Conservation (phyloP, 805 yeast species). For the Teunomyces tritomae region DNA sequence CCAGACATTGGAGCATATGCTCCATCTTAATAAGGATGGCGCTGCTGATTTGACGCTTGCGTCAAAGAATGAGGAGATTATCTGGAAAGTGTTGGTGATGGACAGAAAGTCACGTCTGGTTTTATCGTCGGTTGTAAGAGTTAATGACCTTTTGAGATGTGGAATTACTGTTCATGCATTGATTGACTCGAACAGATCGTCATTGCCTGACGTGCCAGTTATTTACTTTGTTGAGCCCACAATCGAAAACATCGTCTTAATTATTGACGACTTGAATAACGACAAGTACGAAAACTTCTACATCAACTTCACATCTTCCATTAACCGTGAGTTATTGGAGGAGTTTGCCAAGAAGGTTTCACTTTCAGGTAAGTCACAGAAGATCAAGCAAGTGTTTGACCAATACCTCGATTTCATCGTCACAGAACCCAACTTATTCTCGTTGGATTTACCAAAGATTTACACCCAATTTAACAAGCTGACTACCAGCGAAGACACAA, state of each 20-base stretch:
- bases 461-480: slow-evolving; percentile 73
- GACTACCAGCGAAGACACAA: slow-evolving; percentile 67
- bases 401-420: slow-evolving; percentile 91
- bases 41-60: slow-evolving; percentile 54
- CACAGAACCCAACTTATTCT: slow-evolving; percentile 87
- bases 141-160: slow-evolving; percentile 82
- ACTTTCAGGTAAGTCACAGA: slow-evolving; percentile 61
- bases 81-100: slow-evolving; percentile 89
- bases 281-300: slow-evolving; percentile 79
- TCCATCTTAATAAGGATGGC: slow-evolving; percentile 70
- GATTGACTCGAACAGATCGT: slow-evolving; percentile 68
- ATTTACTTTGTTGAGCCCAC: slow-evolving; percentile 91
- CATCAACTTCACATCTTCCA: slow-evolving; percentile 81
- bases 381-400: slow-evolving; percentile 86
- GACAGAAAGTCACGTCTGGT: slow-evolving; percentile 81
- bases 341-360: slow-evolving; percentile 85
- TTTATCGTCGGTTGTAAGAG: slow-evolving; percentile 87
- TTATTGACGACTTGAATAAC: slow-evolving; percentile 67
- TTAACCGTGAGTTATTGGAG: slow-evolving; percentile 77
- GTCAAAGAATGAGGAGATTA: slow-evolving; percentile 59
- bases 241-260: slow-evolving; percentile 62
- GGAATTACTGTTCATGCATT: slow-evolving; percentile 90
- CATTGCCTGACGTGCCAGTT: slow-evolving; percentile 92
- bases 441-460: slow-evolving; percentile 64
- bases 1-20: slow-evolving; percentile 67